phyloP scores from a whole-genome alignment of 2,329 filamentous ascomycete genomes.

The Fusarium nisikadoi region DNA sequence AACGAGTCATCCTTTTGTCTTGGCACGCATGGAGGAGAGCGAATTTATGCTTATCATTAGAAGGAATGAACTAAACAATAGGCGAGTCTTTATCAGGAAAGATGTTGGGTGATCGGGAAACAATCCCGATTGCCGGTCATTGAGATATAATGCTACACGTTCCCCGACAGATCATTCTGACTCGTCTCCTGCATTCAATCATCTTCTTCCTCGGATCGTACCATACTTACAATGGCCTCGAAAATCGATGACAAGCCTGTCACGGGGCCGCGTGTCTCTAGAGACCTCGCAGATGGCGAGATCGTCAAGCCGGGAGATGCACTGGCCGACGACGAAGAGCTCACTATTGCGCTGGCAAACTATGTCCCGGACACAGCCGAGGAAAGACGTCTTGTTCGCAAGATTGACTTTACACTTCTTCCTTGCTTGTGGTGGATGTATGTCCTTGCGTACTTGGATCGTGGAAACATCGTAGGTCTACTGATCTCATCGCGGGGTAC shows the following conservation, averaged over 20 bases:
- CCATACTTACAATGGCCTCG: neutral
- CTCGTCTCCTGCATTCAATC: no score
- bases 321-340: neutral
- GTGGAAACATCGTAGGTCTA: slow-evolving; percentile 44
- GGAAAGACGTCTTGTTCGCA: slow-evolving; percentile 54
- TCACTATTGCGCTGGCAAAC: slow-evolving; percentile 3
- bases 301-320: neutral
- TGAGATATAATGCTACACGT: neutral
- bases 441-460: slow-evolving; percentile 45
- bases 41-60: neutral
- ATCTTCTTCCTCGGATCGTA: no score
- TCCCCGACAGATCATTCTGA: neutral
- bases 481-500: no score
- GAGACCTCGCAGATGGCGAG: neutral
- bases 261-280: neutral
- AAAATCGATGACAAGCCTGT: fast-evolving
- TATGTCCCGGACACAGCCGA: slow-evolving; percentile 26
- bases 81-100: fast-evolving
- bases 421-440: slow-evolving; percentile 56
- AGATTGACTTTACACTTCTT: slow-evolving; percentile 59
- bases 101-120: neutral
- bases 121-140: fast-evolving
- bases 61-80: neutral
- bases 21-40: fast-evolving
- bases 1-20: neutral